Evolutionary conservation across 2,329 filamentous ascomycete species (phyloP).

Genomic region (Orbilia ellipsospora): DNA sequence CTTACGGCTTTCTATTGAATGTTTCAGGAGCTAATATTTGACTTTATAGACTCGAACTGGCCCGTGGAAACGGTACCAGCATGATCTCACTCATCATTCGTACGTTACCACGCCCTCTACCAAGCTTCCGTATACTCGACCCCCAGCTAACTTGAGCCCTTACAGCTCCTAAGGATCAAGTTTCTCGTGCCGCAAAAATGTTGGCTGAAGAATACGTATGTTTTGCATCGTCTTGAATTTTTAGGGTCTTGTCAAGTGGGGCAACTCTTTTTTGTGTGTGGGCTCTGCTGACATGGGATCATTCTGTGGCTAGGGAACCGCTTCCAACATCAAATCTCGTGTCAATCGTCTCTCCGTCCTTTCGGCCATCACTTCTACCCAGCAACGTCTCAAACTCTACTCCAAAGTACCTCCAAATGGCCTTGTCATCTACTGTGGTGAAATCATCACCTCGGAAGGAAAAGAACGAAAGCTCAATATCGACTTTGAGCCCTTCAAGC

Average conservation of each 20-base stretch:
- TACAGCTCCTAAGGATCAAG: constrained; percentile 94
- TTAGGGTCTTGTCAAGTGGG: constrained; percentile 19
- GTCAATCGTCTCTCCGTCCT: constrained; percentile 98
- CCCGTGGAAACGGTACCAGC: constrained; percentile 96
- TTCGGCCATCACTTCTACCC: constrained; percentile 97
- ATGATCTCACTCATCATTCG: constrained; percentile 99
- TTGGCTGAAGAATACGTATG: constrained; percentile 99
- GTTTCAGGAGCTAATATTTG: constrained; percentile 11
- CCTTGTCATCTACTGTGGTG: constrained; percentile 97
- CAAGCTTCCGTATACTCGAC: constrained; percentile 31
- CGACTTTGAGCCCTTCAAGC: constrained; percentile 99
- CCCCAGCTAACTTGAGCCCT: constrained; percentile 55
- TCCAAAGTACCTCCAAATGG: constrained; percentile 99
- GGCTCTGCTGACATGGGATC: constrained; percentile 57
- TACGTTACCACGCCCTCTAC: constrained; percentile 66
- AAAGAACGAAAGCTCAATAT: constrained; percentile 99
- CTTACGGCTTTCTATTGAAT: not conserved
- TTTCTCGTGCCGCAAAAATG: constrained; percentile 97
- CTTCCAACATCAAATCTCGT: constrained; percentile 99
- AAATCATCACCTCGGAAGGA: constrained; percentile 98
- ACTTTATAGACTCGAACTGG: constrained; percentile 76
- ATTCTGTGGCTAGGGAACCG: constrained; percentile 76
- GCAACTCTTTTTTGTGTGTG: constrained; percentile 38
- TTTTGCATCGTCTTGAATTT: constrained; percentile 55
- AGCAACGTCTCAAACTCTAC: constrained; percentile 98